Evolutionary conservation across 164 flowering plant genomes (phyloP).

Genomic region (Stephania cephalantha): DNA sequence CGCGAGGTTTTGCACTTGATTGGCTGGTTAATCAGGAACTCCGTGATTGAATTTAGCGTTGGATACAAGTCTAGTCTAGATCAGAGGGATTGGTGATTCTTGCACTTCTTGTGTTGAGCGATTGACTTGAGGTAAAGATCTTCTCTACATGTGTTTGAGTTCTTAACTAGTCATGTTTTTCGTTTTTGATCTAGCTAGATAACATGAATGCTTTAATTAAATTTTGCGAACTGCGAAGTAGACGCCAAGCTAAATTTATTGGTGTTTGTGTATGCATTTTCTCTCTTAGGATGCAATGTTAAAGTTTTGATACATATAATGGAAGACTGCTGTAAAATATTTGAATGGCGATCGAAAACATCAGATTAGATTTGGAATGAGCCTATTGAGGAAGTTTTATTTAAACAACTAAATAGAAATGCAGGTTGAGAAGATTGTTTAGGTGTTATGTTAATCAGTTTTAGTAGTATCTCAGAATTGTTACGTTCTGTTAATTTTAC

Average conservation of each 20-base stretch:
- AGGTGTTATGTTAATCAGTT: neutral
- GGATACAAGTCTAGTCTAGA: neutral
- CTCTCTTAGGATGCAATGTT: neutral
- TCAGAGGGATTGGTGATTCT: neutral
- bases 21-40: neutral
- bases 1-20: neutral
- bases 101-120: neutral
- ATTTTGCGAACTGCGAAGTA: neutral
- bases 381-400: neutral
- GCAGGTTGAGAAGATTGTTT: neutral
- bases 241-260: neutral
- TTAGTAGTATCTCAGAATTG: neutral
- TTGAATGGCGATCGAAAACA: neutral
- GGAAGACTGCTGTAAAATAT: neutral
- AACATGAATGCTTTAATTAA: neutral
- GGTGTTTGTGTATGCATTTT: neutral
- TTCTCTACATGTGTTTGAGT: neutral
- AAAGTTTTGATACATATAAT: neutral
- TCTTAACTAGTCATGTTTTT: neutral
- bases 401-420: no score
- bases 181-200: neutral
- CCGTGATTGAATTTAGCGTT: neutral
- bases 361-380: neutral
- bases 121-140: neutral
- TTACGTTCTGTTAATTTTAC: neutral